Conservation (phyloP, 2,329 filamentous ascomycete genomes). For the Salinomyces thailandicus region DNA sequence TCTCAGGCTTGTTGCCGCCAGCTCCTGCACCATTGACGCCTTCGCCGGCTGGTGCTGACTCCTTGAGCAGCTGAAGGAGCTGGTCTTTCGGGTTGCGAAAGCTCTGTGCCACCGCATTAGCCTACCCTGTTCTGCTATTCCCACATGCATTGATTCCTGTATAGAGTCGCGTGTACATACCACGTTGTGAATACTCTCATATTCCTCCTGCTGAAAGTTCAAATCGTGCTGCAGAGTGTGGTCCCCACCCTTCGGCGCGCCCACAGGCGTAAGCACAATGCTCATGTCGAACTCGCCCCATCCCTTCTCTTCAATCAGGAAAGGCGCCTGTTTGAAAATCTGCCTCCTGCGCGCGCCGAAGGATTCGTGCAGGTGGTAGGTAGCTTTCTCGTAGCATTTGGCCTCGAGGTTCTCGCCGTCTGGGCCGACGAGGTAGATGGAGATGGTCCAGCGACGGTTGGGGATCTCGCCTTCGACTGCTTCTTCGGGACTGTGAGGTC, state of each 20-base stretch:
- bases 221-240: conserved; percentile 75
- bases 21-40: conserved; percentile 48
- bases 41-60: conserved; percentile 64
- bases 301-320: conserved; percentile 83
- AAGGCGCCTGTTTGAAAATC: conserved; percentile 74
- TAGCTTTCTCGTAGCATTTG: conserved; percentile 80
- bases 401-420: conserved; percentile 75
- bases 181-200: conserved; percentile 72
- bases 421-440: conserved; percentile 74
- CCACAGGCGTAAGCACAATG: conserved; percentile 66
- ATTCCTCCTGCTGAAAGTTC: conserved; percentile 73
- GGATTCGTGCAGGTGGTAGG: conserved; percentile 86
- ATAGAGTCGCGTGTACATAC: conserved; percentile 32
- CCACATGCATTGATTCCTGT: not conserved
- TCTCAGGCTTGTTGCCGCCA: conserved; percentile 61
- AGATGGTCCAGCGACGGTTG: conserved; percentile 85
- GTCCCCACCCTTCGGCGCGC: conserved; percentile 67
- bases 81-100: conserved; percentile 90
- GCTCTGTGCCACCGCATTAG: conserved; percentile 33
- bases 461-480: conserved; percentile 70
- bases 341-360: conserved; percentile 75
- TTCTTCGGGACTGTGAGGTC: conserved; percentile 64
- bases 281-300: conserved; percentile 98
- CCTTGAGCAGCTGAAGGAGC: conserved; percentile 67
- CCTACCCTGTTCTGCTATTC: not conserved